A percentile compares a stretch with the other conserved stretches of the same genome.
These are phyloP conservation scores for Ophiocordyceps camponoti-floridani DNA, from an alignment of 2,329 filamentous ascomycete species.

Conservation along the genomic window DNA sequence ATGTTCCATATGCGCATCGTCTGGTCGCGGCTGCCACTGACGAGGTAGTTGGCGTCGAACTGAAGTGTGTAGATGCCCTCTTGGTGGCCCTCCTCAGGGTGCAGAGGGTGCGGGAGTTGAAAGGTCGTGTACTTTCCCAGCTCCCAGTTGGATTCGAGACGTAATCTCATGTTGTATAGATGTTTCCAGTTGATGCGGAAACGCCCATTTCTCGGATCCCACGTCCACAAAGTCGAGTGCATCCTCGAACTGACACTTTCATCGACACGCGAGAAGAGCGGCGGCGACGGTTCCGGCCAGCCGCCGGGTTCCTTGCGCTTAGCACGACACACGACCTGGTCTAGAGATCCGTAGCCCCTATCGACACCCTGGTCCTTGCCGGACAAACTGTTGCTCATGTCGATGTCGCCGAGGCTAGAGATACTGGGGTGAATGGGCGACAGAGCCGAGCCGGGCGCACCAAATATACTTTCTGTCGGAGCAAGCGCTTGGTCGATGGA, in stretches of 20 bases:
- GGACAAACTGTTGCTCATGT: slow-evolving; percentile 9
- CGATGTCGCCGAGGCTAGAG: slow-evolving; percentile 11
- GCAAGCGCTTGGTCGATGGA: slow-evolving; percentile 8
- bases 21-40: slow-evolving; percentile 84
- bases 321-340: slow-evolving; percentile 9
- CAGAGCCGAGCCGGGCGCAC: slow-evolving; percentile 14
- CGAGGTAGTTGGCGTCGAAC: slow-evolving; percentile 67
- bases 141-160: slow-evolving; percentile 84
- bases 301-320: slow-evolving; percentile 19
- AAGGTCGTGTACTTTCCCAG: slow-evolving; percentile 69
- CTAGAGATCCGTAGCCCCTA: slow-evolving; percentile 10
- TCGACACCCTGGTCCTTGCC: slow-evolving; percentile 13
- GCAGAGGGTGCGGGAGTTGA: slow-evolving; percentile 69
- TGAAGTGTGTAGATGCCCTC: slow-evolving; percentile 96
- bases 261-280: slow-evolving; percentile 12
- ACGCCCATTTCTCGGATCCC: slow-evolving; percentile 25
- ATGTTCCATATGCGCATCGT: slow-evolving; percentile 84
- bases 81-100: slow-evolving; percentile 65
- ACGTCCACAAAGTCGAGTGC: slow-evolving; percentile 31
- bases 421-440: slow-evolving; percentile 10
- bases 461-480: slow-evolving; percentile 14
- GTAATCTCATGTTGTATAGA: slow-evolving; percentile 72
- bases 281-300: slow-evolving; percentile 12
- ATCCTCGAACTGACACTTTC: slow-evolving; percentile 13
- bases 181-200: slow-evolving; percentile 80